These are phyloP conservation scores for Boletus fagicola DNA, from an alignment of 768 basidiomycete species.

Conservation along the genomic window DNA sequence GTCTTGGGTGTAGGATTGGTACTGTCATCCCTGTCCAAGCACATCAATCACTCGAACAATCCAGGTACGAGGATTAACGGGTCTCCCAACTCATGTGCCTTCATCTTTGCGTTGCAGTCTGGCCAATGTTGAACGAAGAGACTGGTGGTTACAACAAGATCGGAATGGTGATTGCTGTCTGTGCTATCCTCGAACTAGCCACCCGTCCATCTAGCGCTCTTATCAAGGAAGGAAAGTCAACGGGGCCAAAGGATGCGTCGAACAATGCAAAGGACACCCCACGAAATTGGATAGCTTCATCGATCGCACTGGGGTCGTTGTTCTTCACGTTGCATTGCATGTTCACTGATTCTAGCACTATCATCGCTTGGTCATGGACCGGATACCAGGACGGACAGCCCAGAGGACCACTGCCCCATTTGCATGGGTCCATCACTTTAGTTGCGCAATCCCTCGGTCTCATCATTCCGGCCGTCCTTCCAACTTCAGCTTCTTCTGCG, in stretches of 20 bases:
- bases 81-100: neutral
- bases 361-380: conserved; percentile 87
- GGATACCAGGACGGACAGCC: conserved; percentile 66
- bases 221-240: conserved; percentile 3
- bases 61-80: conserved; percentile 45
- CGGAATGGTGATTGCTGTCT: conserved; percentile 55
- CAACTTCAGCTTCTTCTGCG: conserved; percentile 13
- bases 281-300: conserved; percentile 38
- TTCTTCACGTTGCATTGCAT: conserved; percentile 73
- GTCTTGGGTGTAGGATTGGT: conserved; percentile 68
- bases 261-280: conserved; percentile 10
- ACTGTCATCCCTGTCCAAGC: conserved; percentile 67
- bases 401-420: conserved; percentile 69
- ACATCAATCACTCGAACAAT: conserved; percentile 77
- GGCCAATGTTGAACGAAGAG: conserved; percentile 68
- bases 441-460: conserved; percentile 60
- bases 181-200: conserved; percentile 57
- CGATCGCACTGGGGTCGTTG: conserved; percentile 63
- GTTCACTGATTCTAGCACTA: conserved; percentile 71
- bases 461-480: conserved; percentile 38
- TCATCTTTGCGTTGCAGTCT: conserved; percentile 45
- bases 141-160: conserved; percentile 71
- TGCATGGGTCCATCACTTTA: conserved; percentile 69
- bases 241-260: neutral
- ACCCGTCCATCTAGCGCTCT: conserved; percentile 36